phyloP scores from a whole-genome alignment of 2,329 filamentous ascomycete species.

The Penicillium occitanis region DNA sequence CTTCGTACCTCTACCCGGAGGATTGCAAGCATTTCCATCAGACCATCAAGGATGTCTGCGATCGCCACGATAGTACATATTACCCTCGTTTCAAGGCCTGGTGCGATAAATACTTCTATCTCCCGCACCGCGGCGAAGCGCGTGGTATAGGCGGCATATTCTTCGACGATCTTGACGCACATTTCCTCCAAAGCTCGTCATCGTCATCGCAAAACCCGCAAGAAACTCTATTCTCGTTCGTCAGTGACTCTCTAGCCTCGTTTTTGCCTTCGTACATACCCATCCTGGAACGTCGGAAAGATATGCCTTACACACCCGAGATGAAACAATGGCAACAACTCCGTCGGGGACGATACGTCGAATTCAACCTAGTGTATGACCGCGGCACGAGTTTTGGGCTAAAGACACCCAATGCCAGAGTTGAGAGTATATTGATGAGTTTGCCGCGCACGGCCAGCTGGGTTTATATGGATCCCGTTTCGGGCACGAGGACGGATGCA shows the following conservation, averaged over 20 bases:
- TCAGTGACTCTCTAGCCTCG: conserved; percentile 77
- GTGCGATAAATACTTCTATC: conserved; percentile 97
- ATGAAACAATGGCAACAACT: conserved; percentile 98
- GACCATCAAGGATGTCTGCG: conserved; percentile 87
- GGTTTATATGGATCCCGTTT: conserved; percentile 82
- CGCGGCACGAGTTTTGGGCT: conserved; percentile 91
- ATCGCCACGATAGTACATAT: conserved; percentile 87
- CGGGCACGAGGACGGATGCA: conserved; percentile 43
- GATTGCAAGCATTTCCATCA: conserved; percentile 96
- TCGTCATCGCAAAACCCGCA: conserved; percentile 70
- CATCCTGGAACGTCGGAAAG: conserved; percentile 82
- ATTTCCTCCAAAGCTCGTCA: conserved; percentile 40
- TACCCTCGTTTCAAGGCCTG: conserved; percentile 95
- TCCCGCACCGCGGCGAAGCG: conserved; percentile 84
- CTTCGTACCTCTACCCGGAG: conserved; percentile 92
- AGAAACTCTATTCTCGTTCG: conserved; percentile 86
- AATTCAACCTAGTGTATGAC: conserved; percentile 98
- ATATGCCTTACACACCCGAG: conserved; percentile 81
- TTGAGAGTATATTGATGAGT: conserved; percentile 98
- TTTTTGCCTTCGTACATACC: conserved; percentile 91
- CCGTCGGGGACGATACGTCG: conserved; percentile 89
- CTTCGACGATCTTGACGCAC: conserved; percentile 89
- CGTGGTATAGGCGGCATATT: conserved; percentile 95
- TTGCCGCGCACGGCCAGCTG: conserved; percentile 88
- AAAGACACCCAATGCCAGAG: conserved; percentile 83